phyloP scores from a whole-genome alignment of 2,329 filamentous ascomycete species.

The Chaetoscypha palmicola region DNA sequence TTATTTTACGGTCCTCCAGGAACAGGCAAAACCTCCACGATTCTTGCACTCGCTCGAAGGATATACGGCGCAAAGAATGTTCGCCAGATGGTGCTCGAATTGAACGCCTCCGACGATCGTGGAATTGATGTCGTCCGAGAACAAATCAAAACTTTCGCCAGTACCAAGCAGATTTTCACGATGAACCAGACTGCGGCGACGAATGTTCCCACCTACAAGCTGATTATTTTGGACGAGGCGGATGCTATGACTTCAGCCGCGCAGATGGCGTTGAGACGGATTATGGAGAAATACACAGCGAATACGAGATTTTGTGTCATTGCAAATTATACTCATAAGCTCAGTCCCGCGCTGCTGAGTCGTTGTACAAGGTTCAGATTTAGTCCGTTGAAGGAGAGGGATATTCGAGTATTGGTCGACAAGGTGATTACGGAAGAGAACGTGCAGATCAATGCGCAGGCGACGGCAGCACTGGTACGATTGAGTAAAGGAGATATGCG shows the following conservation, averaged over 20 bases:
- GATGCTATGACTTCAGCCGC: conserved; percentile 99
- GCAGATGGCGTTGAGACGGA: conserved; percentile 91
- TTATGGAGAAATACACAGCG: conserved; percentile 99
- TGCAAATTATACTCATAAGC: conserved; percentile 97
- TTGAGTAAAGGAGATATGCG: conserved; percentile 96
- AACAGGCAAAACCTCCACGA: conserved; percentile 95
- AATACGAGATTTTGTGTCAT: conserved; percentile 98
- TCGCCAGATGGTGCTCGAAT: conserved; percentile 96
- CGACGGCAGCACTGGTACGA: conserved; percentile 73
- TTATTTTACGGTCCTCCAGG: conserved; percentile 94
- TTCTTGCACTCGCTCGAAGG: conserved; percentile 82
- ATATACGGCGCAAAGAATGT: conserved; percentile 92
- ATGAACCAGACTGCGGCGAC: conserved; percentile 46
- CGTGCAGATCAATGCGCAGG: conserved; percentile 75
- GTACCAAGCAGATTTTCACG: conserved; percentile 92
- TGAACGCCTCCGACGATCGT: conserved; percentile 94
- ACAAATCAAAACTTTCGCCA: conserved; percentile 99
- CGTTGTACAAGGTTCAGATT: conserved; percentile 93
- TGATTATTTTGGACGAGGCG: conserved; percentile 97
- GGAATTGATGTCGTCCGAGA: conserved; percentile 97
- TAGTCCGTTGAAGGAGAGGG: conserved; percentile 80
- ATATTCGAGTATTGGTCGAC: conserved; percentile 81
- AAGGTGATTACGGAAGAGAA: conserved; percentile 82
- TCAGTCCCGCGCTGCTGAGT: conserved; percentile 85
- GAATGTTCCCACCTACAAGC: conserved; percentile 72